phyloP scores from a whole-genome alignment of 2,329 filamentous ascomycete species.

The Trichoderma brevicompactum region DNA sequence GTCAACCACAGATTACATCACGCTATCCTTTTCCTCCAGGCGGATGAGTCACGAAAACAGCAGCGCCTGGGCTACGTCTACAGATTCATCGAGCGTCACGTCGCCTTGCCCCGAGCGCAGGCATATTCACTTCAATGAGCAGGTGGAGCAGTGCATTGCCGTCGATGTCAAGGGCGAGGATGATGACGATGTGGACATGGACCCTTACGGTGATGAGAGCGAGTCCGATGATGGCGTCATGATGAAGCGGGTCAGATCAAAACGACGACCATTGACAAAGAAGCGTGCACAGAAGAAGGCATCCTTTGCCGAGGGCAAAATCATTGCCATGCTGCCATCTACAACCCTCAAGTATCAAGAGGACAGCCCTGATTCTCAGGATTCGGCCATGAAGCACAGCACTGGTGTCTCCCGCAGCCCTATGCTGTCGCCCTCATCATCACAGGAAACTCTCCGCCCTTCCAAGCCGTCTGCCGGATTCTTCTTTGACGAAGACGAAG shows the following conservation, averaged over 20 bases:
- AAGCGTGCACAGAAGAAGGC: slow-evolving; percentile 42
- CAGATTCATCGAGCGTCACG: slow-evolving; percentile 70
- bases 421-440: slow-evolving; percentile 71
- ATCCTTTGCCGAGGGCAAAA: slow-evolving; percentile 71
- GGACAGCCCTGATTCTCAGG: slow-evolving; percentile 70
- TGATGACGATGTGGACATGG: slow-evolving; percentile 66
- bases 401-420: slow-evolving; percentile 53
- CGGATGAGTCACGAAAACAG: slow-evolving; percentile 65
- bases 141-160: slow-evolving; percentile 94
- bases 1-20: slow-evolving; percentile 70
- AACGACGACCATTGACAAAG: slow-evolving; percentile 57
- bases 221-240: slow-evolving; percentile 81
- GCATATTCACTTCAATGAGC: slow-evolving; percentile 96
- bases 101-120: slow-evolving; percentile 70
- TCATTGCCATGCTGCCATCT: slow-evolving; percentile 83
- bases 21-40: slow-evolving; percentile 65
- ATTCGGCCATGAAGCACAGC: slow-evolving; percentile 66
- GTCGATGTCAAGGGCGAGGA: slow-evolving; percentile 84
- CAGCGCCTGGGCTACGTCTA: slow-evolving; percentile 65
- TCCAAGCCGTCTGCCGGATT: slow-evolving; percentile 68
- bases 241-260: slow-evolving; percentile 71
- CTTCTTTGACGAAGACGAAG: slow-evolving; percentile 63
- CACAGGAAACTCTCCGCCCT: slow-evolving; percentile 80
- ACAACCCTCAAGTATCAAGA: slow-evolving; percentile 85
- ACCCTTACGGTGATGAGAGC: slow-evolving; percentile 59